phyloP scores from a whole-genome alignment of 2,329 filamentous ascomycete genomes.

The Exutisphaerella laricina region DNA sequence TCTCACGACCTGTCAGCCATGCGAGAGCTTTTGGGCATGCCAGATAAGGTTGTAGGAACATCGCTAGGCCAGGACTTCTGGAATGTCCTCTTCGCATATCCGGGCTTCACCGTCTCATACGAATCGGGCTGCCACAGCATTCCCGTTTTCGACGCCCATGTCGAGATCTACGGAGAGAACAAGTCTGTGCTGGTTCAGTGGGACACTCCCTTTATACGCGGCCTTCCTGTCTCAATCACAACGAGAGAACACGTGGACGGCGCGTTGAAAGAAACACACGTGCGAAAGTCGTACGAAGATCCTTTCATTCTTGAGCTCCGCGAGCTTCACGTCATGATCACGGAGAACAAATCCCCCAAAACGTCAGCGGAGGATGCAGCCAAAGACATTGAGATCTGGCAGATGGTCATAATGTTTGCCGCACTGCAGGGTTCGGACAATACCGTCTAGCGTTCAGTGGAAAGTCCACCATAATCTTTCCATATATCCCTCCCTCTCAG shows the following conservation, averaged over 20 bases:
- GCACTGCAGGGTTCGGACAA: not conserved
- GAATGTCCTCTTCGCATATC: constrained; percentile 43
- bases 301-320: constrained; percentile 42
- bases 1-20: constrained; percentile 52
- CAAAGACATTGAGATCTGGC: constrained; percentile 36
- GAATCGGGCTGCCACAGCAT: constrained; percentile 53
- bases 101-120: constrained; percentile 51
- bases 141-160: constrained; percentile 49
- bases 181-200: constrained; percentile 53
- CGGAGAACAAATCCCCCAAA: constrained; percentile 37
- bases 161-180: constrained; percentile 49
- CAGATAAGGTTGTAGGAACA: constrained; percentile 43
- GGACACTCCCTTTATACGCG: constrained; percentile 56
- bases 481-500: not conserved
- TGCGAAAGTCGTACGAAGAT: constrained; percentile 41
- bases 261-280: constrained; percentile 28
- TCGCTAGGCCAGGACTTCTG: constrained; percentile 36
- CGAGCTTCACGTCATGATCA: constrained; percentile 37
- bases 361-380: constrained; percentile 40
- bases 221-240: constrained; percentile 46
- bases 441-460: no score
- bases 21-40: constrained; percentile 50
- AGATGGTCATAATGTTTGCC: constrained; percentile 22
- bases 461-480: no score
- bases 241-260: constrained; percentile 41